Evolutionary conservation across 495 filamentous ascomycete species (phyloP), one percentile per base, ranked within the genome.

Genomic region (Penicillium coprophilum): DNA sequence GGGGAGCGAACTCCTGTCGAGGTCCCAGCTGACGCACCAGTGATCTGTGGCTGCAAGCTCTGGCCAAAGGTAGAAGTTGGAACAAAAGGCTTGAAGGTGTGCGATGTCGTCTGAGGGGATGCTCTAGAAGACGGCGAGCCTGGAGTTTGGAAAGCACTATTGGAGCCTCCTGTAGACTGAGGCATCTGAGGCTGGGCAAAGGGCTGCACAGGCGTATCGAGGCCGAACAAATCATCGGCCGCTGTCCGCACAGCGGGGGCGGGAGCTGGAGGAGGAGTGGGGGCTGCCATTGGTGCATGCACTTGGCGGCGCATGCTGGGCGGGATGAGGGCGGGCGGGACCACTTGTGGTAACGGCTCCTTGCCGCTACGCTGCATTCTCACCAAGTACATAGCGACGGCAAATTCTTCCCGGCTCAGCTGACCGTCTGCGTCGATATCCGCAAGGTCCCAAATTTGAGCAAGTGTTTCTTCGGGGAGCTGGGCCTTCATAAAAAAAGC

Each of bases 301-400:
- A 50, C 66, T 61, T 86, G 88, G 56, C 80, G 81, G 45, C 93
- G 89, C 87, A 97, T 87, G 65, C 84, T 91, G 20, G 94, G 95
- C 20, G 94, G 94, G 44, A 97, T 84, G 27, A 98, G 77, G 40
- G 86, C 91, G 1, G 85, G 79, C 15, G 95, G 91, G 30, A 98
- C 76, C 8, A 81, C 73, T 15, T 89, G 77, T 2, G 93, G 93
- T 4, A 97, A 67, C 24, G 78, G 68, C 47, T 85, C 85, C 34
- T 84, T 85, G 55, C 86, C 89, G 55, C 77, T 84, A 21, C 91
- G 83, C 69, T 96, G 92, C 67, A 94, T 86, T 54, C 90, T 82
- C 60, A 98, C 96, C 32, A 98, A 80, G 67, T 96, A 92, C 94
- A 98, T 97, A 46, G 95, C 94, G 48, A 98, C 92, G 0, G 94